These are phyloP conservation scores for Pyrenula massariospora DNA, from an alignment of 495 filamentous ascomycete species.

Conservation along the genomic window DNA sequence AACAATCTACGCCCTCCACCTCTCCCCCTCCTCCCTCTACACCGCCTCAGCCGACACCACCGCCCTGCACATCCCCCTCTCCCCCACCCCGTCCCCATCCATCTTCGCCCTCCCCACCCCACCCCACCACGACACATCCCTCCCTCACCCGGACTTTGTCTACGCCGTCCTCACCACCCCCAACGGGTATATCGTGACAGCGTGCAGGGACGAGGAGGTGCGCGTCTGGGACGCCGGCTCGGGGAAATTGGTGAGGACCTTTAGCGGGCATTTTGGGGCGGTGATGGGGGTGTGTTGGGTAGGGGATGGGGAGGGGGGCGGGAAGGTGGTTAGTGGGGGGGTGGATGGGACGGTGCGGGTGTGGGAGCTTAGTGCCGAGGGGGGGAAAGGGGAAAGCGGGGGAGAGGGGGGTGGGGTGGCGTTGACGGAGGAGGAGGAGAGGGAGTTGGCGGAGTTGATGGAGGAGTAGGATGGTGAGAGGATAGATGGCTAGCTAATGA, in stretches of 20 bases:
- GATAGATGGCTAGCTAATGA: no score
- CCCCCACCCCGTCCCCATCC: constrained; percentile 80
- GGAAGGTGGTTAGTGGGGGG: constrained; percentile 60
- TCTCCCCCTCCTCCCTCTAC: constrained; percentile 63
- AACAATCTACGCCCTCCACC: constrained; percentile 72
- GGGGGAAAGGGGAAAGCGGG: constrained; percentile 25
- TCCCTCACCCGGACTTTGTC: constrained; percentile 81
- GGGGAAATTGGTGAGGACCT: constrained; percentile 64
- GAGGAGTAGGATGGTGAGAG: constrained; percentile 62
- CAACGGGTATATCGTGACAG: constrained; percentile 77
- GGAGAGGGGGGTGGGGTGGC: constrained; percentile 28
- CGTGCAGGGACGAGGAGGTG: constrained; percentile 81
- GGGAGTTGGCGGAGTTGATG: constrained; percentile 81
- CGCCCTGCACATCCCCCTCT: constrained; percentile 61
- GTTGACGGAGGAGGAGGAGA: constrained; percentile 73
- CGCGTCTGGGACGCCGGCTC: constrained; percentile 74
- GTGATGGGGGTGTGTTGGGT: constrained; percentile 68
- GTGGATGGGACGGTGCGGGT: constrained; percentile 81
- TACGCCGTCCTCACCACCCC: constrained; percentile 62
- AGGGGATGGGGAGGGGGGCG: constrained; percentile 11
- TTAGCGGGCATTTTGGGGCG: constrained; percentile 85
- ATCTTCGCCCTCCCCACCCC: constrained; percentile 56
- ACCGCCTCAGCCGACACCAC: constrained; percentile 82
- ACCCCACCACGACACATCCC: constrained; percentile 56
- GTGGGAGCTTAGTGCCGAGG: constrained; percentile 39